Base-by-base conservation (phyloP, 306 rosid species). In the Begonia fuchsioides region DNA sequence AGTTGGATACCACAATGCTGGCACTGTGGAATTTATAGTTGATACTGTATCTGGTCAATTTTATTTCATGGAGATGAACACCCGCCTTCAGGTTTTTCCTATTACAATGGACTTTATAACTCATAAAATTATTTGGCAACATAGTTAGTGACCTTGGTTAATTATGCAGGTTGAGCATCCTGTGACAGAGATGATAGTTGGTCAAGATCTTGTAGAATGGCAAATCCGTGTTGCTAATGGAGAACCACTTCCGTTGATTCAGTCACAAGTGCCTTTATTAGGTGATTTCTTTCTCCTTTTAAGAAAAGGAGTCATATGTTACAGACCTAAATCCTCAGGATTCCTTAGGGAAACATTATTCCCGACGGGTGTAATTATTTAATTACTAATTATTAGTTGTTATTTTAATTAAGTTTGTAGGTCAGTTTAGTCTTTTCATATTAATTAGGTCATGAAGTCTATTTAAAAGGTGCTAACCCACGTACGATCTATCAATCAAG, bases 51-150 rank as follows among this genome's bases (percentile, higher is more conserved):
- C 98, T 3, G 94, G 72, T 48, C 70, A 85, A 44, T 90, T 90
- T 71, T 84, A 79, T 76, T 90, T 84, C 71, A 84, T 90, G 97
- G 97, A 90, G 84, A 90, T 84, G 97, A 90, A 90, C 60, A 90
- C 95, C 47, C 92, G 95, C 52, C 97, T 90, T 66, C 97, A 90
- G 98, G 98, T 90, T 67, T 54, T 60, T 61, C 57, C 44, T 62
- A 58, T 49, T 55, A 14, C 6, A 17, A 17, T 58, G 13, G 12
- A 13, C 54, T 52, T 58, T 53, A 60, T 26, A 39, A 12, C 20
- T 50, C 47, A 44, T 68, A 61, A 59, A 43, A 6, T 38, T 38
- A 58, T 13, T 38, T 58, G 50, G 15, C 43, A 39, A 39, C 8
- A 16, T 39, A 38, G 13, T 39, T 39, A 39, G 43, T 15, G 59